Conservation (phyloP, 495 filamentous ascomycete genomes). For the Penicillium chermesinum region DNA sequence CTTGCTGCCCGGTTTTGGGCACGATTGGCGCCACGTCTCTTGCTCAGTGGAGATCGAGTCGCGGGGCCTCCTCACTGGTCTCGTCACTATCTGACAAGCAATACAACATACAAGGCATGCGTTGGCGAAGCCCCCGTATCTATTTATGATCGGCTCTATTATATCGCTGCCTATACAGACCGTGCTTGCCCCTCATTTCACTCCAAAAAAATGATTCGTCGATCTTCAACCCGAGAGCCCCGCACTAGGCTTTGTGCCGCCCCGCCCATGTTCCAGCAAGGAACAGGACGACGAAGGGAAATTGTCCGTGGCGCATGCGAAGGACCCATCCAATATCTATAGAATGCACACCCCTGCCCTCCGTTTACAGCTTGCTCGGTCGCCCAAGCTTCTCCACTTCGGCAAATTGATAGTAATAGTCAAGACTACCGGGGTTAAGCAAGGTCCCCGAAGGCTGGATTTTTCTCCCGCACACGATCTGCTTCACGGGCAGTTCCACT, state of each 20-base stretch:
- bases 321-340: neutral
- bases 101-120: neutral
- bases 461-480: slow-evolving; percentile 69
- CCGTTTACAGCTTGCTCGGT: slow-evolving; percentile 20
- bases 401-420: slow-evolving; percentile 77
- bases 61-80: too few species aligned
- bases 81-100: neutral
- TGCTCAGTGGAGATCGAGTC: neutral
- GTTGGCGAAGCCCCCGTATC: neutral
- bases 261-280: neutral
- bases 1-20: neutral
- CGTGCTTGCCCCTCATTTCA: neutral
- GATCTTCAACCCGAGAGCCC: neutral
- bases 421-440: slow-evolving; percentile 66
- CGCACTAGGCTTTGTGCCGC: too few species aligned
- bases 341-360: neutral
- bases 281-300: neutral
- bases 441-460: slow-evolving; percentile 74
- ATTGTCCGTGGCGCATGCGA: neutral
- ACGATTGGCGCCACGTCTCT: slow-evolving; percentile 12
- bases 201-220: slow-evolving; percentile 2
- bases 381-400: slow-evolving; percentile 61
- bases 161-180: neutral
- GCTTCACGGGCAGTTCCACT: slow-evolving; percentile 80
- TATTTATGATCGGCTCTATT: slow-evolving; percentile 3